phyloP scores from a whole-genome alignment of 805 yeast species.

The Metschnikowia gelsemii region DNA sequence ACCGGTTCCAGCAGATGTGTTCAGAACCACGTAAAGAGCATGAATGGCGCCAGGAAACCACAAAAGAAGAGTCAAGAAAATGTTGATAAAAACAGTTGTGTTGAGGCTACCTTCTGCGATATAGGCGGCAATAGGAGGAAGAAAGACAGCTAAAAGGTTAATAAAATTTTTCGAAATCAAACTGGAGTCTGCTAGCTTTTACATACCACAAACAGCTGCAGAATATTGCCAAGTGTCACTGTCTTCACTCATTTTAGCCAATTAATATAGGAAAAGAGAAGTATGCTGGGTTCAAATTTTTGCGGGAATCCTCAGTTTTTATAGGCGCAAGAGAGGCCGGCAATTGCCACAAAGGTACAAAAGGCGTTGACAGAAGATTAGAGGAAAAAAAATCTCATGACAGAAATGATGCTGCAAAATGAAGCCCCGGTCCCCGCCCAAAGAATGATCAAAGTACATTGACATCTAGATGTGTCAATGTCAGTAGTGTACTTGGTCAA shows the following conservation, averaged over 20 bases:
- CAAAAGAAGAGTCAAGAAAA: conserved; percentile 11
- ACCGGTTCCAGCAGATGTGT: not conserved
- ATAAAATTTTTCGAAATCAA: not conserved
- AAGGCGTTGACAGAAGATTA: not conserved
- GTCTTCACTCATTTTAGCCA: conserved; percentile 14
- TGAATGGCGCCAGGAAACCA: conserved; percentile 13
- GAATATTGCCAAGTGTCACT: conserved; percentile 9
- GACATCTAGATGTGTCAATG: not conserved
- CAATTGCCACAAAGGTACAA: conserved; percentile 8
- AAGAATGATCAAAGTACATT: not conserved
- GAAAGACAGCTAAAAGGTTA: conserved; percentile 7
- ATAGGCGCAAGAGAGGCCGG: conserved; percentile 6
- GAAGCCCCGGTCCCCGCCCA: not conserved
- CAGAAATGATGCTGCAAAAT: not conserved
- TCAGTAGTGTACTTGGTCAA: not conserved
- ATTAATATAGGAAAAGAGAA: conserved; percentile 6
- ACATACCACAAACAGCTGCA: conserved; percentile 11
- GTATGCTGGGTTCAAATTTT: not conserved
- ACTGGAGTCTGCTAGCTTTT: not conserved
- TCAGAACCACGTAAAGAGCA: conserved; percentile 7
- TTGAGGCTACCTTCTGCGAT: conserved; percentile 7
- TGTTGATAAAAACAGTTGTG: conserved; percentile 4
- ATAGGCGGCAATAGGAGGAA: conserved; percentile 11
- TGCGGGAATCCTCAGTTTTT: conserved; percentile 5
- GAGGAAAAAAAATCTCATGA: not conserved